These are phyloP conservation scores for Oryza rufipogon DNA, from an alignment of 176 grass and related monocot species.

Conservation along the genomic window DNA sequence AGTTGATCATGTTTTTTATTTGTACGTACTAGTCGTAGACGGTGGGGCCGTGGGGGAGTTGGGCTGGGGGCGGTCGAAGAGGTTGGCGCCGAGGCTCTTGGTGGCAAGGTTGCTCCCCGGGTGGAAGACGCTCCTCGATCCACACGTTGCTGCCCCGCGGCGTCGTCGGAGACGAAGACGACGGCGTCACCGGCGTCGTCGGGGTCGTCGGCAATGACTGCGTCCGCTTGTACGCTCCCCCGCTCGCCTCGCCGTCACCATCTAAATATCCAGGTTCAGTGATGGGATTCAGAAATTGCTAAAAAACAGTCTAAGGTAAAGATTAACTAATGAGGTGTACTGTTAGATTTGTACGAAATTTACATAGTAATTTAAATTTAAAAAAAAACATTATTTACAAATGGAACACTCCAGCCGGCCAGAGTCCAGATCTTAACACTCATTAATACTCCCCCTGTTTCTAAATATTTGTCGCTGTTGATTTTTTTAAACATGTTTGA, in stretches of 20 bases:
- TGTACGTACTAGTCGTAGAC: constrained; percentile 88
- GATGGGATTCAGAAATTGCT: too few species aligned
- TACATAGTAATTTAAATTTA: too few species aligned
- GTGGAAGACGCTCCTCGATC: constrained; percentile 82
- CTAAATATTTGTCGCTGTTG: too few species aligned
- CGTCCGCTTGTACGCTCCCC: constrained; percentile 46
- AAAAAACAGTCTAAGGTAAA: too few species aligned
- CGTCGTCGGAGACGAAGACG: constrained; percentile 21
- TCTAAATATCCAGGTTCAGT: neutral
- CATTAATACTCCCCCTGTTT: too few species aligned
- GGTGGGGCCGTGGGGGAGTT: constrained; percentile 61
- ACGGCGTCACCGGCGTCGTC: constrained; percentile 65
- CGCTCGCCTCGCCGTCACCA: constrained; percentile 5
- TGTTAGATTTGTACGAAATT: too few species aligned
- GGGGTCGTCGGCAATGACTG: constrained; percentile 73
- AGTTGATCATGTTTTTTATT: neutral
- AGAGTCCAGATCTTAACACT: too few species aligned
- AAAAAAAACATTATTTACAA: too few species aligned
- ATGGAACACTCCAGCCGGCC: too few species aligned
- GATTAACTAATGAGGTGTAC: too few species aligned
- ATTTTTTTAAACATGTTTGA: too few species aligned
- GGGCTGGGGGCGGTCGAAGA: constrained; percentile 87
- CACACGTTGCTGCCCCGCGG: constrained; percentile 72
- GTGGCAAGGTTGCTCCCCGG: constrained; percentile 96
- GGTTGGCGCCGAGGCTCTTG: constrained; percentile 64